Conservation (phyloP, 768 basidiomycete species). For the Naganishia vaughanmartiniae region DNA sequence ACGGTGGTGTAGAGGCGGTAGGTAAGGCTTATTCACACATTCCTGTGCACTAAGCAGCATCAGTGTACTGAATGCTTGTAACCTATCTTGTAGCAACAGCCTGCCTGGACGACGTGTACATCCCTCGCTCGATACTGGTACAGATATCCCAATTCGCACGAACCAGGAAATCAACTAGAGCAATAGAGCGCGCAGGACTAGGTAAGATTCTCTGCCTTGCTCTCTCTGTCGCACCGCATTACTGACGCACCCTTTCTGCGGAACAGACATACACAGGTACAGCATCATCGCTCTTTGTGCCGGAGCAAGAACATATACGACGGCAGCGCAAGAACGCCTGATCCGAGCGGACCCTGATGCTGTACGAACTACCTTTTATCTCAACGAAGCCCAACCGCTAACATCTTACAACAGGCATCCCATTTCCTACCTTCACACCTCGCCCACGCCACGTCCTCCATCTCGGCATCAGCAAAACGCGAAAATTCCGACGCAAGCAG, state of each 20-base stretch:
- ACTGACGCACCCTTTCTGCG: background rate
- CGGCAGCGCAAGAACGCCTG: slow-evolving; percentile 19
- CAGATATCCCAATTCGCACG: slow-evolving; percentile 4
- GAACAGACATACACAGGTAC: slow-evolving; percentile 12
- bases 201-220: background rate
- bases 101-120: background rate
- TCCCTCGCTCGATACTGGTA: background rate
- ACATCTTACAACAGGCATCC: background rate
- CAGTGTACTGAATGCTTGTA: too few species aligned
- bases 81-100: too few species aligned
- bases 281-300: slow-evolving; percentile 17
- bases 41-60: too few species aligned
- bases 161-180: background rate
- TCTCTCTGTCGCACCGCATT: background rate
- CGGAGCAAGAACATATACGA: slow-evolving; percentile 14
- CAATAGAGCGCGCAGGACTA: background rate
- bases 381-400: background rate
- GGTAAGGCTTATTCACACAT: too few species aligned
- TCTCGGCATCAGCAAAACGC: background rate
- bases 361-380: background rate
- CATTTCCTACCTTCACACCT: slow-evolving; percentile 1
- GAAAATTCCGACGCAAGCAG: background rate
- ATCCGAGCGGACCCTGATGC: slow-evolving; percentile 15
- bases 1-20: too few species aligned
- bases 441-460: background rate